Conservation (phyloP, 768 basidiomycete species). For the Amanita subjunquillea region DNA sequence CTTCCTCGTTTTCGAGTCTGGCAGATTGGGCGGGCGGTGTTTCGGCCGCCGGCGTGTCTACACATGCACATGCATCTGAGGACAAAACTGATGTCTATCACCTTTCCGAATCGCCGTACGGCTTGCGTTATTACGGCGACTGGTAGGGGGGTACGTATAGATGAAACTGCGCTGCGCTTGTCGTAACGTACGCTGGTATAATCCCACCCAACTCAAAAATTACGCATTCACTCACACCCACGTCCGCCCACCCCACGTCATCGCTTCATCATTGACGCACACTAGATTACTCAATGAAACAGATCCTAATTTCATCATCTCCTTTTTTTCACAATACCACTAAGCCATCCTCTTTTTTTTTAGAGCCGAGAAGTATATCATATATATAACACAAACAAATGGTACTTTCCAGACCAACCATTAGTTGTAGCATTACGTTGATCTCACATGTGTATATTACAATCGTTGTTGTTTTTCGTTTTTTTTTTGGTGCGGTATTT, state of each 20-base stretch:
- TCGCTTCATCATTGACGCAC: neutral
- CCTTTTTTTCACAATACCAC: neutral
- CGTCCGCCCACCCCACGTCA: neutral
- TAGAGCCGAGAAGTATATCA: neutral
- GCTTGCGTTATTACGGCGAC: neutral
- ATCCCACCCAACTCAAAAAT: too few relatives aligned
- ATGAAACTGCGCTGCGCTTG: neutral
- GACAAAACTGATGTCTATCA: neutral
- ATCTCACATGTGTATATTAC: neutral
- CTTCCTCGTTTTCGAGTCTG: constrained; percentile 5
- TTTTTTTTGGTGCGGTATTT: neutral
- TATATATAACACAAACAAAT: neutral
- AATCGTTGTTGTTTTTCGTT: neutral
- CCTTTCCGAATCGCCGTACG: neutral
- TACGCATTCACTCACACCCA: neutral
- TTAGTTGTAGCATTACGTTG: neutral
- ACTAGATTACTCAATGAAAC: neutral
- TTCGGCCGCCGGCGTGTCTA: neutral
- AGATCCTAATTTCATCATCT: neutral
- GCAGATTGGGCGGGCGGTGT: constrained; percentile 3
- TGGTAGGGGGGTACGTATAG: neutral
- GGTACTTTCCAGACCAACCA: neutral
- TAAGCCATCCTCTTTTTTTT: neutral
- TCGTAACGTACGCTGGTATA: neutral
- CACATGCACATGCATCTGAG: neutral